Percentiles rank a stretch among this genome's conserved stretches.
phyloP scores from a whole-genome alignment of 2,329 filamentous ascomycete species.

The Fusarium sambucinum region DNA sequence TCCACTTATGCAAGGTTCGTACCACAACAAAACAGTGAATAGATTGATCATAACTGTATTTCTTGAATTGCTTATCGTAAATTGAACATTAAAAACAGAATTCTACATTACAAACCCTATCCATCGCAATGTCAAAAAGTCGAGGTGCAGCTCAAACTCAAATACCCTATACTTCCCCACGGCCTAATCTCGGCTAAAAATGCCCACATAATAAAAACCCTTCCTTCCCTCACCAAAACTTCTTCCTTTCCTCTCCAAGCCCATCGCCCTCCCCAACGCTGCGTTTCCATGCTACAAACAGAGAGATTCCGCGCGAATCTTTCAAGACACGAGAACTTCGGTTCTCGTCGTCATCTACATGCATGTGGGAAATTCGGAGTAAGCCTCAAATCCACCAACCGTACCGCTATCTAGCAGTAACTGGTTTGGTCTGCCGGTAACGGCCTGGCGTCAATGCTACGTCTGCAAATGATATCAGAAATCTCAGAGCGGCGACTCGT shows the following conservation, averaged over 20 bases:
- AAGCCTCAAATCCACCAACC: slow-evolving; percentile 74
- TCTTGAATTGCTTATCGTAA: neutral
- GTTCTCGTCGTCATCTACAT: neutral
- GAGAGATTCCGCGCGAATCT: slow-evolving; percentile 57
- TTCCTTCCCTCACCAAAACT: slow-evolving; percentile 58
- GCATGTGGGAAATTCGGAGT: slow-evolving; percentile 99
- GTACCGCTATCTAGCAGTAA: neutral
- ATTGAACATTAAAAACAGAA: neutral
- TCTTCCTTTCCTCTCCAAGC: slow-evolving; percentile 18
- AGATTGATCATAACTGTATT: fast-evolving
- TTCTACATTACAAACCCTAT: neutral
- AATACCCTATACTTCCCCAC: slow-evolving; percentile 28
- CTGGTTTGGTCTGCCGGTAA: slow-evolving; percentile 78
- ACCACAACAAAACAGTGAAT: neutral
- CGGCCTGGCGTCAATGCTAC: slow-evolving; percentile 83
- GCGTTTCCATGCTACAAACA: slow-evolving; percentile 95
- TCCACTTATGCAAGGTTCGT: neutral
- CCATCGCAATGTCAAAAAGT: neutral
- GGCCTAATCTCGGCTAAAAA: slow-evolving; percentile 25
- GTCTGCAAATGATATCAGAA: slow-evolving; percentile 95
- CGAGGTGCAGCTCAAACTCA: neutral
- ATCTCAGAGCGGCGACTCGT: slow-evolving; percentile 69
- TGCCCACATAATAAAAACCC: slow-evolving; percentile 29
- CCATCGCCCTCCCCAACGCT: slow-evolving; percentile 88
- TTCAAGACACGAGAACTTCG: slow-evolving; percentile 15